Base-by-base conservation (phyloP, 208 protist genomes). In the Leptomonas seymouri region DNA sequence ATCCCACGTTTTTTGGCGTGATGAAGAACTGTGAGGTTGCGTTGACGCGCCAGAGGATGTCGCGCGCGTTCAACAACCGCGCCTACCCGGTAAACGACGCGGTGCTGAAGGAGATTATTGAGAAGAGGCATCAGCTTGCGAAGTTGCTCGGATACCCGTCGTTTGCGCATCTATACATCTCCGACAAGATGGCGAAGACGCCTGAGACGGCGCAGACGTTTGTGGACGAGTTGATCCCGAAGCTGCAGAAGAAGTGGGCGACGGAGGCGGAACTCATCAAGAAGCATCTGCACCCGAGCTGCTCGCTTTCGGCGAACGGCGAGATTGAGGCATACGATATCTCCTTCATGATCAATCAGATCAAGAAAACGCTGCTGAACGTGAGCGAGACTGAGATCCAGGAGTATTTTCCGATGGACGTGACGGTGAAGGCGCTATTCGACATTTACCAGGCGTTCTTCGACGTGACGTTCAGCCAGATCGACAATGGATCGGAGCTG, bases 21-120 rank as follows among this genome's bases (percentile, higher is more conserved):
- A 89, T 93, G 90, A 86, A 83, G 67, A 89, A 86, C 71, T 96
- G 91, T 78, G 78, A 91, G 66, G 81, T 96, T 28, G 84, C 86
- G 16, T 67, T 79, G 51, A 96, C 91, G 61, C 85, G 91, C 7
- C 50, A 79, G 56, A 56, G 58, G 20, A 86, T 96, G 78, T 28
- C 60, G 28, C 63, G 65, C 53, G 83, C 83, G 44, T 85, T 92
- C 60, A 83, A 82, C 67, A 94, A 93, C 64, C 83, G 87, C 42
- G 88, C 85, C 20, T 90, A 90, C 81, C 86, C 87, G 27, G 71
- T 57, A 16, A 96, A 96, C 70, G 61, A 81, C 6, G 18, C 36
- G 28, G 68, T 91, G 28, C 71, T 96, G 58, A 82, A 75, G 30
- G 76, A 89, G 48, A 82, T 94, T 2, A 88, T 94, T 61, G 41